Conservation (phyloP, 352 stramenopile genomes). For the Phytophthora pistaciae region DNA sequence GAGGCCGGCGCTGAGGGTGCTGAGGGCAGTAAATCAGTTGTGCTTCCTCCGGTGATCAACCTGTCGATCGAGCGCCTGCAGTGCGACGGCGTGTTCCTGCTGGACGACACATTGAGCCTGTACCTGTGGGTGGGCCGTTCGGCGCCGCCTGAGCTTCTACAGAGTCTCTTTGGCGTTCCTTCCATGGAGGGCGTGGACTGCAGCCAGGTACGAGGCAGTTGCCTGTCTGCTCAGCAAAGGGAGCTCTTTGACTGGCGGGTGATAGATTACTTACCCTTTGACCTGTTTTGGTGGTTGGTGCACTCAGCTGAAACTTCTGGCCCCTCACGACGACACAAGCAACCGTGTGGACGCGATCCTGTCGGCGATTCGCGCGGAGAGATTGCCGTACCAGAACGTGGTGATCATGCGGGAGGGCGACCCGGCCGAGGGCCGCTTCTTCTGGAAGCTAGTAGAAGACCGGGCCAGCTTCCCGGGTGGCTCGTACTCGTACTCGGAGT, state of each 20-base stretch:
- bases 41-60: constrained; percentile 93
- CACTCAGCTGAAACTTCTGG: constrained; percentile 73
- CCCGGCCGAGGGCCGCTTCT: constrained; percentile 95
- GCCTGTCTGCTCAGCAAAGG: constrained; percentile 11
- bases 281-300: constrained; percentile 27
- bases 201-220: constrained; percentile 58
- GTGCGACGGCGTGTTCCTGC: constrained; percentile 96
- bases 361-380: constrained; percentile 88
- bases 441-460: constrained; percentile 98
- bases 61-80: constrained; percentile 95
- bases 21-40: constrained; percentile 47
- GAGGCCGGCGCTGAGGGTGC: constrained; percentile 27
- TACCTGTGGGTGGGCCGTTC: constrained; percentile 97
- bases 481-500: constrained; percentile 98
- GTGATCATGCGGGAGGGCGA: constrained; percentile 96
- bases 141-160: constrained; percentile 87
- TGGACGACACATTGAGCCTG: constrained; percentile 97
- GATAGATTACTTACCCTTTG: constrained; percentile 32
- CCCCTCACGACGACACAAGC: constrained; percentile 86
- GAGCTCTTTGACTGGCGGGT: constrained; percentile 17
- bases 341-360: constrained; percentile 91
- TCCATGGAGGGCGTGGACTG: constrained; percentile 96
- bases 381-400: constrained; percentile 85
- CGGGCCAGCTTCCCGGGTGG: constrained; percentile 97
- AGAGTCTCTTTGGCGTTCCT: constrained; percentile 94